phyloP scores from a whole-genome alignment of 495 filamentous ascomycete genomes.

The Aspergillus cristatus region DNA sequence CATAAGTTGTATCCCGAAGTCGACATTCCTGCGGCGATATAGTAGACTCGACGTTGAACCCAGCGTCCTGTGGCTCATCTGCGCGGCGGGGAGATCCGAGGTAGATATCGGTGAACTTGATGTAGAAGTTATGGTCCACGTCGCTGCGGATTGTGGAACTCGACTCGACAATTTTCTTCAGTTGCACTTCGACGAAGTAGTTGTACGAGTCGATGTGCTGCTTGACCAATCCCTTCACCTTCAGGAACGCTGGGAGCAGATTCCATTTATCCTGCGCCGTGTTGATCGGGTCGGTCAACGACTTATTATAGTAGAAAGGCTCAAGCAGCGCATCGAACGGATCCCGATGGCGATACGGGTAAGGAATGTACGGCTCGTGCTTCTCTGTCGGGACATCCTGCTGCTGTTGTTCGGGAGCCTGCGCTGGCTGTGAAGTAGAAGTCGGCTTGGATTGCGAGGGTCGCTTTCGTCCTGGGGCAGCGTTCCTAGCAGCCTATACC shows the following conservation, averaged over 20 bases:
- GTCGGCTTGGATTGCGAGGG: constrained; percentile 11
- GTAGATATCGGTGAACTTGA: constrained; percentile 83
- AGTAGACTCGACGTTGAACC: constrained; percentile 46
- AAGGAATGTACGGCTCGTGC: constrained; percentile 6
- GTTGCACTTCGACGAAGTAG: constrained; percentile 87
- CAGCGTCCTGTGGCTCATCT: constrained; percentile 50
- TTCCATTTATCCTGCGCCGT: constrained; percentile 97
- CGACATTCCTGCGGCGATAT: constrained; percentile 91
- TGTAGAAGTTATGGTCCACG: constrained; percentile 75
- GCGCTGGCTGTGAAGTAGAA: background rate
- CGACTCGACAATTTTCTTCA: constrained; percentile 90
- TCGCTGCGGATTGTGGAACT: constrained; percentile 81
- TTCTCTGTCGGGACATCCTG: constrained; percentile 5
- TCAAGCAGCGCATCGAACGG: constrained; percentile 80
- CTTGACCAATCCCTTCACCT: constrained; percentile 92
- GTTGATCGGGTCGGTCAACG: constrained; percentile 82
- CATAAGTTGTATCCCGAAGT: constrained; percentile 89
- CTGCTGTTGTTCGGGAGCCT: constrained; percentile 3
- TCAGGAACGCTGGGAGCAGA: constrained; percentile 87
- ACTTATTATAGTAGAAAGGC: constrained; percentile 94
- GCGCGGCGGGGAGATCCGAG: constrained; percentile 68
- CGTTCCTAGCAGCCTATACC: constrained; percentile 8
- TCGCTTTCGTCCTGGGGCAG: constrained; percentile 12
- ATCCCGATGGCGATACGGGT: constrained; percentile 29
- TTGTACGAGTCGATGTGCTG: constrained; percentile 99